Percentiles rank a stretch among this genome's conserved stretches.
Conservation (phyloP, 2,329 filamentous ascomycete species). For the Nemania sp. region DNA sequence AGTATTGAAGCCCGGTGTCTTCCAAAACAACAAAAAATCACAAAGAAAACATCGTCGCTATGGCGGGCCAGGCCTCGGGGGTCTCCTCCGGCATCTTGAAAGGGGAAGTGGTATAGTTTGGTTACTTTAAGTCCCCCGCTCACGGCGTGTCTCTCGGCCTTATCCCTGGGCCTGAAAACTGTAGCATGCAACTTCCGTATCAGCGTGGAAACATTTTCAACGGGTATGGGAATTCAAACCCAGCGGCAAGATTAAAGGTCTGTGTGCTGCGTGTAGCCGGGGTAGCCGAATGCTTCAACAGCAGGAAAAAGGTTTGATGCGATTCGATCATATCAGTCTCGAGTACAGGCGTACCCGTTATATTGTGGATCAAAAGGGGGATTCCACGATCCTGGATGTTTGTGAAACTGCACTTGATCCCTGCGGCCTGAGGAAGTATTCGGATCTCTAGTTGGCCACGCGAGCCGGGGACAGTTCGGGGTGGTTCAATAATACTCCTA, state of each 20-base stretch:
- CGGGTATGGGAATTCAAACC: neutral
- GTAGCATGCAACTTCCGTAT: conserved; percentile 1
- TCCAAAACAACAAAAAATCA: neutral
- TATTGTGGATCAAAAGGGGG: neutral
- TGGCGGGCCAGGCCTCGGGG: neutral
- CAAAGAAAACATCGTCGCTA: neutral
- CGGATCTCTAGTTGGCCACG: neutral
- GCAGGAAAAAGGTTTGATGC: neutral
- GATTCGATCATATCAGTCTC: neutral
- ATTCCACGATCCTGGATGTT: neutral
- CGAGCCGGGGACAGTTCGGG: neutral
- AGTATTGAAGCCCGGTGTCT: neutral
- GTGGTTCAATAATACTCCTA: neutral
- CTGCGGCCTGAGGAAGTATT: neutral
- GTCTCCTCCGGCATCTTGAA: conserved; percentile 12
- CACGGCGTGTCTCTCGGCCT: conserved; percentile 14
- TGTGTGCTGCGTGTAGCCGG: neutral
- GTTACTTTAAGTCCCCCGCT: conserved; percentile 1
- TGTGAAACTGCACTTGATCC: conserved; percentile 1
- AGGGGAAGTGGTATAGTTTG: conserved; percentile 12
- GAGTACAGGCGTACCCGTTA: neutral
- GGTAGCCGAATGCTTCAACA: neutral
- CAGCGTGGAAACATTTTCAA: neutral
- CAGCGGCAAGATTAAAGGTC: neutral
- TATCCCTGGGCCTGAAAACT: neutral